These are phyloP conservation scores for Naganishia cerealis DNA, from an alignment of 1,284 basidiomycete species.

Conservation along the genomic window DNA sequence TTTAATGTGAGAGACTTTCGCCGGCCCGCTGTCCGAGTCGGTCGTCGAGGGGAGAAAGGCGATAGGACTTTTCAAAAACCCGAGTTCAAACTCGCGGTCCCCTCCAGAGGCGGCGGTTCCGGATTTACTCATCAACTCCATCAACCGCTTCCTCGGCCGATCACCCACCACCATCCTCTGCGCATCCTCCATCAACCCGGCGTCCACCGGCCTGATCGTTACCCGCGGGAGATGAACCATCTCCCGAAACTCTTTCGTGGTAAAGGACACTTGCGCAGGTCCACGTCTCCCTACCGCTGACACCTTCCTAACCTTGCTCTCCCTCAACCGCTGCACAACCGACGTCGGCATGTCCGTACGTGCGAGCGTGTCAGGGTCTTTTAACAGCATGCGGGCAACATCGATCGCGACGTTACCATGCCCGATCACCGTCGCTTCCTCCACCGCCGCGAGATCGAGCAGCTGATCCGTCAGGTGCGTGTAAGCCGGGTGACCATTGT, in stretches of 20 bases:
- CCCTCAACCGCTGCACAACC: constrained; percentile 69
- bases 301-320: constrained; percentile 70
- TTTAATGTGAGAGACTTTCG: constrained; percentile 52
- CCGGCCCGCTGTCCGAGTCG: constrained; percentile 48
- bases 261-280: constrained; percentile 85
- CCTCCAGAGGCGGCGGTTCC: neutral
- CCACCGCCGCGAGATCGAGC: constrained; percentile 60
- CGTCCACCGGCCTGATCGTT: constrained; percentile 49
- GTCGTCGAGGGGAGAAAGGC: constrained; percentile 55
- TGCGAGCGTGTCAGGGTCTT: constrained; percentile 63
- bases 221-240: constrained; percentile 75
- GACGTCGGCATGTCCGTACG: constrained; percentile 76
- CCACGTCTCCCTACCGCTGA: constrained; percentile 83
- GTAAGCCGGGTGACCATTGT: constrained; percentile 81
- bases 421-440: constrained; percentile 81
- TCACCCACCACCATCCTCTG: constrained; percentile 48
- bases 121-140: constrained; percentile 55
- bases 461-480: constrained; percentile 47
- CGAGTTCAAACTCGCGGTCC: constrained; percentile 71
- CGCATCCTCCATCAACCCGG: constrained; percentile 48
- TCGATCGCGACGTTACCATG: constrained; percentile 97
- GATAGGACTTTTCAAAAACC: constrained; percentile 73
- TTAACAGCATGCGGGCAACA: constrained; percentile 83
- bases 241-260: constrained; percentile 91
- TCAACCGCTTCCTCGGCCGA: constrained; percentile 57